These are phyloP conservation scores for Echinosphaeria canescens DNA, from an alignment of 2,329 filamentous ascomycete species.

Conservation along the genomic window DNA sequence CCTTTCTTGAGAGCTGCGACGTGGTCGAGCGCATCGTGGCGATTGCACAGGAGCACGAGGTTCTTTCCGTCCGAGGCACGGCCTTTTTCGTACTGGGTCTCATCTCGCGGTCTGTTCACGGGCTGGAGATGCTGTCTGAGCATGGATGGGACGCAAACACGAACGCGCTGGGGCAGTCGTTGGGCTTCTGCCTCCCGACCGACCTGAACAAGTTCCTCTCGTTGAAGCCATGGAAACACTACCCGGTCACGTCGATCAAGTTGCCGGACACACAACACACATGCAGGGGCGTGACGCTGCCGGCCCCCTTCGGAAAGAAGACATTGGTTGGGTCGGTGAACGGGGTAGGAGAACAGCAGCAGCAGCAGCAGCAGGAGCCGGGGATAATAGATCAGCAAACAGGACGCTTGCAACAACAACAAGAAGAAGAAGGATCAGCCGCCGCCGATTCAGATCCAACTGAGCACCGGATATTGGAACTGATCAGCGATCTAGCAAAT, in stretches of 20 bases:
- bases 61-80: slow-evolving; percentile 85
- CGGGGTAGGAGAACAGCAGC: slow-evolving; percentile 2
- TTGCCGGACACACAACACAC: slow-evolving; percentile 31
- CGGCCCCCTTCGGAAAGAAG: slow-evolving; percentile 8
- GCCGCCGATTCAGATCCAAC: slow-evolving; percentile 14
- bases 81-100: slow-evolving; percentile 91
- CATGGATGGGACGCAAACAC: slow-evolving; percentile 87
- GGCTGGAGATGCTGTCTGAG: slow-evolving; percentile 75
- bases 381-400: slow-evolving; percentile 1
- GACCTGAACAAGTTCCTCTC: slow-evolving; percentile 63
- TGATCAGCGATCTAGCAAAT: slow-evolving; percentile 78
- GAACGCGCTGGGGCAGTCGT: slow-evolving; percentile 57
- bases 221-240: slow-evolving; percentile 35
- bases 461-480: slow-evolving; percentile 63
- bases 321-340: too few relatives aligned
- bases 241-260: slow-evolving; percentile 21
- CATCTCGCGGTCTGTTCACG: slow-evolving; percentile 79
- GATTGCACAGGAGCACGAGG: slow-evolving; percentile 72
- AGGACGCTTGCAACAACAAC: neutral
- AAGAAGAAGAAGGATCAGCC: slow-evolving; percentile 1
- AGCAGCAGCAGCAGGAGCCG: neutral
- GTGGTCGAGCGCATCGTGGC: slow-evolving; percentile 72
- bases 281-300: slow-evolving; percentile 16
- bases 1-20: slow-evolving; percentile 77
- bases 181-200: slow-evolving; percentile 73